These are phyloP conservation scores for Hibiscus trionum DNA, from an alignment of 345 rosid species.

Conservation along the genomic window DNA sequence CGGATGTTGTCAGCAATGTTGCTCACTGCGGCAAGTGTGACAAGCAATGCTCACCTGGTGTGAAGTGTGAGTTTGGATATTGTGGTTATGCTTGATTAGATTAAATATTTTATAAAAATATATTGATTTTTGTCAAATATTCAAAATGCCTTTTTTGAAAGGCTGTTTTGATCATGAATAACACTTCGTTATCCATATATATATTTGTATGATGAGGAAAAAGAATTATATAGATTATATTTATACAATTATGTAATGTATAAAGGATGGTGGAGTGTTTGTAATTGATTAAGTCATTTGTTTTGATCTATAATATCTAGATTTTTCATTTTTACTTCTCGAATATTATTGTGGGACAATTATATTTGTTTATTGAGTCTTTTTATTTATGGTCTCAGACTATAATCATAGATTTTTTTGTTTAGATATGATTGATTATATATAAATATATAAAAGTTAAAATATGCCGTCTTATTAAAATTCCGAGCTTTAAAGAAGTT, in stretches of 20 bases:
- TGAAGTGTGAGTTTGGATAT: slow-evolving; percentile 41
- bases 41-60: slow-evolving; percentile 33
- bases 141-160: neutral
- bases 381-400: no score
- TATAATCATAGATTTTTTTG: no score
- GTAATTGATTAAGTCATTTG: neutral
- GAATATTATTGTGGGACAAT: no score
- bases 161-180: neutral
- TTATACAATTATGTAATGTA: no score
- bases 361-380: no score
- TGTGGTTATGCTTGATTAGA: slow-evolving; percentile 56
- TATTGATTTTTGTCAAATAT: neutral
- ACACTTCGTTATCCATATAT: neutral
- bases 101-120: neutral
- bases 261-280: neutral
- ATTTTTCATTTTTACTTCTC: no score
- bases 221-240: neutral
- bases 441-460: no score
- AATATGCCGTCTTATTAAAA: no score
- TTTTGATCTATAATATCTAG: no score
- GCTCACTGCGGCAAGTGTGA: slow-evolving; percentile 58
- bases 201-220: neutral
- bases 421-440: no score
- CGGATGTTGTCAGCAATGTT: slow-evolving; percentile 19
- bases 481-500: no score